A percentile compares a stretch with the other conserved stretches of the same genome.
Evolutionary conservation across 2,329 filamentous ascomycete species (phyloP).

Genomic region (Clonostachys byssicola): DNA sequence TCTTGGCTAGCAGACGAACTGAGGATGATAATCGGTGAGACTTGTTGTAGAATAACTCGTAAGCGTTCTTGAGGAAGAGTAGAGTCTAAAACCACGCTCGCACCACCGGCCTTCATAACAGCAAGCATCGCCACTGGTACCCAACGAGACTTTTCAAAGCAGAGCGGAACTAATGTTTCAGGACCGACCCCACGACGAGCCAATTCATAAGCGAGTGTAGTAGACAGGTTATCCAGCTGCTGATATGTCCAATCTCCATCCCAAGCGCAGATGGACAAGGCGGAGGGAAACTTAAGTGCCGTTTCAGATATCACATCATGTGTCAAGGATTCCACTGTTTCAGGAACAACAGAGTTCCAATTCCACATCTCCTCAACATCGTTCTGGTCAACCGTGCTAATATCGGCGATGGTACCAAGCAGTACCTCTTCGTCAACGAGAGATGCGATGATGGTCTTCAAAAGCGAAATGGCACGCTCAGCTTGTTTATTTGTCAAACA

Average conservation of each 20-base stretch:
- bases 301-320: neutral
- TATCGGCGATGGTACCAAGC: too few relatives aligned
- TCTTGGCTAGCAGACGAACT: too few relatives aligned
- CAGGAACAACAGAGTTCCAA: neutral
- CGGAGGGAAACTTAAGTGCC: conserved; percentile 12
- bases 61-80: conserved; percentile 1
- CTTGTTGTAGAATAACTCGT: neutral
- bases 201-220: neutral
- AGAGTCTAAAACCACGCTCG: conserved; percentile 12
- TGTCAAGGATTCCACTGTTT: neutral
- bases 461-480: too few relatives aligned
- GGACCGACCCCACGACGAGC: conserved; percentile 4
- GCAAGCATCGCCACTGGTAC: conserved; percentile 9
- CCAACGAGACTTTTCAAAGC: conserved; percentile 11
- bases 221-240: neutral
- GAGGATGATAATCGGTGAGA: neutral
- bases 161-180: conserved; percentile 9
- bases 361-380: neutral
- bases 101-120: conserved; percentile 13
- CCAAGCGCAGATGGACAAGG: conserved; percentile 34
- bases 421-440: too few relatives aligned
- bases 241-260: conserved; percentile 21
- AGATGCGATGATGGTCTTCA: too few relatives aligned
- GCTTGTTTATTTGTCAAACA: too few relatives aligned
- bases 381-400: too few relatives aligned